Conservation (phyloP, 208 protist species). For the Leishmania aethiopica region DNA sequence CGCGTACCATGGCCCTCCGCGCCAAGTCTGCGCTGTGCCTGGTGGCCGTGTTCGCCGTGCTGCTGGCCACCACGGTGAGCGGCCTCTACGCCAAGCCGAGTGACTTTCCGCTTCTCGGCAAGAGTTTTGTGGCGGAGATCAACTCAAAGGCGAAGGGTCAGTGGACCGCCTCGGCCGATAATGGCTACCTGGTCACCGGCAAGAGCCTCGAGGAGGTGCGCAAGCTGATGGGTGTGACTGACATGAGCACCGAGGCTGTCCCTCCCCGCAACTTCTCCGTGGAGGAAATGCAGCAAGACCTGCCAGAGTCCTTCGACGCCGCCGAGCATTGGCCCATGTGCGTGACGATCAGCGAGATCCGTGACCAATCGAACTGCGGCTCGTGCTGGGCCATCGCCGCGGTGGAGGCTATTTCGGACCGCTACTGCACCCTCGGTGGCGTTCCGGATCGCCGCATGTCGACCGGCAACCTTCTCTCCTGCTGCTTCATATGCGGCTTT, state of each 20-base stretch:
- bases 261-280: conserved; percentile 47
- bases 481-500: conserved; percentile 77
- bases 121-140: conserved; percentile 35
- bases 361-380: conserved; percentile 90
- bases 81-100: conserved; percentile 27
- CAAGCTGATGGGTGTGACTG: conserved; percentile 50
- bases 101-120: conserved; percentile 22
- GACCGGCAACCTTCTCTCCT: conserved; percentile 77
- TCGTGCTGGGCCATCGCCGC: conserved; percentile 93
- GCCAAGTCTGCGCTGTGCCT: conserved; percentile 26
- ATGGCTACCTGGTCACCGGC: conserved; percentile 41
- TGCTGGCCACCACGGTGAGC: conserved; percentile 30
- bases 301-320: conserved; percentile 70
- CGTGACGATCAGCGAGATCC: conserved; percentile 65
- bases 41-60: conserved; percentile 24
- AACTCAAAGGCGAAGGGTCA: conserved; percentile 51
- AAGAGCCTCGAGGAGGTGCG: conserved; percentile 42
- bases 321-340: conserved; percentile 67
- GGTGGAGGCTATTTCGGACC: conserved; percentile 84
- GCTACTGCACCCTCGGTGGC: conserved; percentile 86
- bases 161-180: conserved; percentile 56
- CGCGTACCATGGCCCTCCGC: conserved; percentile 15
- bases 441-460: conserved; percentile 60
- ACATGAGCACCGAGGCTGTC: conserved; percentile 33
- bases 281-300: conserved; percentile 37